Evolutionary conservation across 768 basidiomycete species (phyloP).

Genomic region (Sistotremastrum niveocremeum): DNA sequence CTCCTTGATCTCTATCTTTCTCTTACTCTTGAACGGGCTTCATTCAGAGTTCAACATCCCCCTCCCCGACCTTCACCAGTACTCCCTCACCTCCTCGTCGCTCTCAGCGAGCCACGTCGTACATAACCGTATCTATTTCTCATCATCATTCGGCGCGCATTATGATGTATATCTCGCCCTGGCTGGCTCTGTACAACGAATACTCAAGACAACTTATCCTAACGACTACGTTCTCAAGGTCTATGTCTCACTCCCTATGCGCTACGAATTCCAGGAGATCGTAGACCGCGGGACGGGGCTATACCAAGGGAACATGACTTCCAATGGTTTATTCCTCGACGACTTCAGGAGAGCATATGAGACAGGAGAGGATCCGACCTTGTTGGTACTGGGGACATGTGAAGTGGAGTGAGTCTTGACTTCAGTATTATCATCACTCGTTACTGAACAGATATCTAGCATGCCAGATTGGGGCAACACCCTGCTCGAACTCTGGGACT

Average conservation of each 20-base stretch:
- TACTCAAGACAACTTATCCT: slow-evolving; percentile 9
- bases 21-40: too few relatives aligned
- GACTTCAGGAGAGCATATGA: slow-evolving; percentile 13
- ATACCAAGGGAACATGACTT: slow-evolving; percentile 16
- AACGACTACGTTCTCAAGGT: slow-evolving; percentile 5
- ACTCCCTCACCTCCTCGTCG: too few relatives aligned
- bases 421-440: too few relatives aligned
- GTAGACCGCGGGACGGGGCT: slow-evolving; percentile 16
- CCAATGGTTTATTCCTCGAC: slow-evolving; percentile 15
- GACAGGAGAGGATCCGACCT: slow-evolving; percentile 12
- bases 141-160: slow-evolving; percentile 21
- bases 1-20: too few relatives aligned
- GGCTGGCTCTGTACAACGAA: slow-evolving; percentile 20
- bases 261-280: slow-evolving; percentile 20
- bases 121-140: slow-evolving; percentile 8
- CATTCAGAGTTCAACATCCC: too few relatives aligned
- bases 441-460: too few relatives aligned
- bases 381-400: slow-evolving; percentile 29
- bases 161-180: slow-evolving; percentile 26
- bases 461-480: too few relatives aligned
- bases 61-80: too few relatives aligned
- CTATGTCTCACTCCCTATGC: slow-evolving; percentile 19
- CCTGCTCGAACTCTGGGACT: slow-evolving; percentile 16
- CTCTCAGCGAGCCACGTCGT: too few relatives aligned
- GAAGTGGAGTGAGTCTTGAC: slow-evolving; percentile 29